Conservation (phyloP, 176 grass and related monocot species). For the Bothriochloa decipiens region DNA sequence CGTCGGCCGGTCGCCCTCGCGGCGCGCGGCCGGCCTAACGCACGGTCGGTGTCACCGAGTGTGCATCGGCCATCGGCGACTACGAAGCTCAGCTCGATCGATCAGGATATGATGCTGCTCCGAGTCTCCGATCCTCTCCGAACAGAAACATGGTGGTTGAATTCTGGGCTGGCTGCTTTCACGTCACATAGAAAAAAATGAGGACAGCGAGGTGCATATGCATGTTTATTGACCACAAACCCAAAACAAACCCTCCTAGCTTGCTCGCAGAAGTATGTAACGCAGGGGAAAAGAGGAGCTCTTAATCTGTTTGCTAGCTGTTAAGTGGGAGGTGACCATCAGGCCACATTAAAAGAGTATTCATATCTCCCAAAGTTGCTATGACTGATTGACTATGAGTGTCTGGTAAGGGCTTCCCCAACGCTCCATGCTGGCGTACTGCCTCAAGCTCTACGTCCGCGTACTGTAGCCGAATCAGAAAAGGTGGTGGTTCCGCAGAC, state of each 20-base stretch:
- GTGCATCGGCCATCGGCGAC: neutral
- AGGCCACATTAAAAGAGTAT: neutral
- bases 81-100: neutral
- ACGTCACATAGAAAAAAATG: neutral
- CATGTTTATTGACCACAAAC: neutral
- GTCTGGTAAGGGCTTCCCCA: slow-evolving; percentile 21
- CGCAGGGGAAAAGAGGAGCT: too few relatives aligned
- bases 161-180: neutral
- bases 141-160: neutral
- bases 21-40: slow-evolving; percentile 18
- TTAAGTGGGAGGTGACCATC: slow-evolving; percentile 2
- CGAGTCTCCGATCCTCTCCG: neutral
- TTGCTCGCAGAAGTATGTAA: too few relatives aligned
- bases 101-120: neutral
- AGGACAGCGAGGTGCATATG: neutral
- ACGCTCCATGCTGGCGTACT: too few relatives aligned
- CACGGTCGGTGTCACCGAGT: slow-evolving; percentile 22
- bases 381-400: neutral
- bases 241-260: too few relatives aligned
- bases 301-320: too few relatives aligned
- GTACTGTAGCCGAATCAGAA: too few relatives aligned
- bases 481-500: too few relatives aligned
- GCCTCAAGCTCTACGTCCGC: too few relatives aligned
- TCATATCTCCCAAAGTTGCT: neutral
- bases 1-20: neutral